Conservation (phyloP, 2,329 filamentous ascomycete species). For the Rugonectria rugulosa region DNA sequence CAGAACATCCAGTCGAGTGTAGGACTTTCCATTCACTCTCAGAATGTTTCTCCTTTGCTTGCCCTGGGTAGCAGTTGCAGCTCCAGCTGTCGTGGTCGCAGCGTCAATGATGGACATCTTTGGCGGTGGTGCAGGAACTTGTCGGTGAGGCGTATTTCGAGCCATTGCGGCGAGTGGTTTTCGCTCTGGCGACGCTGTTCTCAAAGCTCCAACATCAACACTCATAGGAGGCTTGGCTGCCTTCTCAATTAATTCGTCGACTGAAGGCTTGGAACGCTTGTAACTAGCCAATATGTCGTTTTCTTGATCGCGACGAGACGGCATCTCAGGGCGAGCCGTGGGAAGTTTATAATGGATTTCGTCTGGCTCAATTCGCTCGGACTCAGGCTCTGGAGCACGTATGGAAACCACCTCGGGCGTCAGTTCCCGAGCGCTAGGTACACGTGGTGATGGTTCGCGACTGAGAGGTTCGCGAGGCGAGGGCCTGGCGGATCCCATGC, state of each 20-base stretch:
- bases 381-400: constrained; percentile 26
- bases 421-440: constrained; percentile 1
- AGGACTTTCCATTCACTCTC: constrained; percentile 88
- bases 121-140: constrained; percentile 82
- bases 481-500: constrained; percentile 42
- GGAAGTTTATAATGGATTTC: constrained; percentile 57
- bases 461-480: constrained; percentile 40
- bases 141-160: constrained; percentile 77
- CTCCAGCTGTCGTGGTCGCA: constrained; percentile 83
- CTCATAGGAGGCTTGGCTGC: constrained; percentile 59
- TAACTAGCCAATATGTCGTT: constrained; percentile 79
- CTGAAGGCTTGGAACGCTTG: constrained; percentile 65
- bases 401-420: constrained; percentile 9
- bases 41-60: constrained; percentile 83
- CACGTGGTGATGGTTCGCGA: constrained; percentile 14
- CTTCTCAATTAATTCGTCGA: constrained; percentile 63
- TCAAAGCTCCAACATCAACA: constrained; percentile 49
- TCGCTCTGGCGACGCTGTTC: constrained; percentile 60
- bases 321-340: constrained; percentile 58
- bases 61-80: constrained; percentile 75
- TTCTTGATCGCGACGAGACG: constrained; percentile 79
- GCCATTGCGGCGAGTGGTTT: constrained; percentile 62
- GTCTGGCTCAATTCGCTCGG: constrained; percentile 46
- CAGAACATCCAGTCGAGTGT: constrained; percentile 88
- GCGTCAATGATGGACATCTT: constrained; percentile 98